Evolutionary conservation across 2,329 filamentous ascomycete species (phyloP), one percentile per base, ranked within the genome.

Genomic region (Boeremia lycopersici): DNA sequence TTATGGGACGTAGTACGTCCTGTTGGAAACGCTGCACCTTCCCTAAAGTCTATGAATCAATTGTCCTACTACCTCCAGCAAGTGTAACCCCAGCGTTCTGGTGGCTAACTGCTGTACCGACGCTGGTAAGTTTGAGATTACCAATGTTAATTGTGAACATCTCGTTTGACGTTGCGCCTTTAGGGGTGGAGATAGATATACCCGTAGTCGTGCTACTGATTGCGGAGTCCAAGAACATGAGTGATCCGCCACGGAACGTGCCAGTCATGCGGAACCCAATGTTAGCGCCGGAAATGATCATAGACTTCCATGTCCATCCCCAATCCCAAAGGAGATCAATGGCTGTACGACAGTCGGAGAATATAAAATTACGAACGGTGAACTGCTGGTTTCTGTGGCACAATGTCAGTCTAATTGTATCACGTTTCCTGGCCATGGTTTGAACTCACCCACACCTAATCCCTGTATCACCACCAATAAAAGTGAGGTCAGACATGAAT

Each of bases 281-380:
- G n/a, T 33, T 13, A 6, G 31, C 31, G 12, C 12, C 12, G 6
- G 31, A 12, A 13, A 43, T 43, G 17, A 26, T 43, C n/a, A 43
- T 25, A 23, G 11, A 19, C 17, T 43, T 28, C 19, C 28, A 17
- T 4, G 25, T 28, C 42, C 29, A 34, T 1, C 79, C 80, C 83
- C 83, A 85, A 54, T 82, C 73, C 82, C 82, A 85, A 25, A 81
- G 71, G 53, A 82, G 76, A 19, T 78, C 76, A 31, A 86, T 81
- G 4, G 78, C 81, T 0, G 77, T 79, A 45, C 70, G 61, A 61
- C 73, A 76, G 6, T 11, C 15, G 12, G 11, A n/a, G 31, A 46
- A 46, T 6, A 12, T 17, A 19, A 46, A 13, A 15, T 28, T 10
- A 9, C 23, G 30, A 12, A 17, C 17, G 3, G 44, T 47, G 12